These are phyloP conservation scores for Elsinoe fawcettii DNA, from an alignment of 2,329 filamentous ascomycete species.

Conservation along the genomic window DNA sequence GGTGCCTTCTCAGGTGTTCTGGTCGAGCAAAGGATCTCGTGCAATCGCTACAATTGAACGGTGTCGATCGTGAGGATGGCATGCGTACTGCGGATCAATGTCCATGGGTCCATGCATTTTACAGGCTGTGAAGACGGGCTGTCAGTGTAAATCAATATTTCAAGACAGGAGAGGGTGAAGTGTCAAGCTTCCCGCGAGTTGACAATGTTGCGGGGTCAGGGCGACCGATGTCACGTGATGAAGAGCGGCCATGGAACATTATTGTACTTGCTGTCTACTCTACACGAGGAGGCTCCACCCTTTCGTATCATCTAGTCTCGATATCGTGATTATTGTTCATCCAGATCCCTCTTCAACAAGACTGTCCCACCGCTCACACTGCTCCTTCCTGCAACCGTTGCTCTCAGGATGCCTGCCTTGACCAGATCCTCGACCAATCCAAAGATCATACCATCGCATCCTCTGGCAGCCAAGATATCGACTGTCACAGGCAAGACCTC, in stretches of 20 bases:
- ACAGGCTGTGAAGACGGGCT: too few species aligned
- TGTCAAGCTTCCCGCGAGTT: too few species aligned
- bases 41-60: background rate
- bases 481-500: conserved; percentile 52
- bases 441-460: conserved; percentile 54
- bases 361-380: conserved; percentile 36
- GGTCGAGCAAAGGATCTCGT: background rate
- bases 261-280: background rate
- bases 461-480: conserved; percentile 50
- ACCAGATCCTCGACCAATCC: conserved; percentile 47
- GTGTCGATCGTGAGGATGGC: background rate
- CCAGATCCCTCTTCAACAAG: conserved; percentile 25
- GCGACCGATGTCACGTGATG: too few species aligned
- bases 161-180: too few species aligned
- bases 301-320: too few species aligned
- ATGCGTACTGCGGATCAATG: background rate
- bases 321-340: conserved; percentile 9
- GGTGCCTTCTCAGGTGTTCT: background rate
- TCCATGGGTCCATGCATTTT: background rate
- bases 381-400: conserved; percentile 39
- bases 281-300: too few species aligned
- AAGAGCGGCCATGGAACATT: too few species aligned
- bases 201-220: too few species aligned
- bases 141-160: too few species aligned
- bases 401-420: conserved; percentile 41